These are phyloP conservation scores for Schizochytrium sp. DNA, from an alignment of 108 stramenopile species.

Conservation along the genomic window DNA sequence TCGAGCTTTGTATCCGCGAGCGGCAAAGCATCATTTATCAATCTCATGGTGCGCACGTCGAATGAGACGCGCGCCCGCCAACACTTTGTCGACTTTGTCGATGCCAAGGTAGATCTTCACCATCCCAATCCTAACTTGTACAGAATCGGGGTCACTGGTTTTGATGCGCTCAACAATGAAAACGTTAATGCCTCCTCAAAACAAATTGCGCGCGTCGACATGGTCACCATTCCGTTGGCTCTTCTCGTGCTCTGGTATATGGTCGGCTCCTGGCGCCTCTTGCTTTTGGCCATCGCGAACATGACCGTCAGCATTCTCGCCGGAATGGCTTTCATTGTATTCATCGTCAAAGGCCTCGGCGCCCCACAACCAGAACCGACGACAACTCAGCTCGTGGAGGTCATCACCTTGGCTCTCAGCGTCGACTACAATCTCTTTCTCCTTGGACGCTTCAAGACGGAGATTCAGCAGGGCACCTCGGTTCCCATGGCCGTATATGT, in stretches of 20 bases:
- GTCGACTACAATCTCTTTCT: not conserved
- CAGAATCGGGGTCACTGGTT: not conserved
- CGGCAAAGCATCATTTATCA: not conserved
- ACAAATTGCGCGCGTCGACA: not conserved
- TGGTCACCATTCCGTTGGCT: not conserved
- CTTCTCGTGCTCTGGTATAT: not conserved
- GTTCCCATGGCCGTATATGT: not conserved
- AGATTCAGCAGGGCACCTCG: not conserved
- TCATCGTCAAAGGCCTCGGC: not conserved
- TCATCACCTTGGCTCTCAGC: not conserved
- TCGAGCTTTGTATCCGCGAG: not conserved
- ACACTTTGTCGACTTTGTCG: not conserved
- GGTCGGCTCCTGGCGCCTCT: not conserved
- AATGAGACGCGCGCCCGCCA: not conserved
- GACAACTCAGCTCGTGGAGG: not conserved
- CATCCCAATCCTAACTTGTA: not conserved
- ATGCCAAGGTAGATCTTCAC: not conserved
- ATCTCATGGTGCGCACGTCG: not conserved
- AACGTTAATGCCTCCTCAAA: not conserved
- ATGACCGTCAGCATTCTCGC: not conserved
- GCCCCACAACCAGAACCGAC: constrained; percentile 5
- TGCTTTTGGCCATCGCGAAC: not conserved
- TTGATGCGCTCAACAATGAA: not conserved
- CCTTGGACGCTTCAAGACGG: not conserved
- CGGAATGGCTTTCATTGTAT: not conserved